Evolutionary conservation across 441 rosid genomes (phyloP).

Genomic region (Gossypium schwendimanii): DNA sequence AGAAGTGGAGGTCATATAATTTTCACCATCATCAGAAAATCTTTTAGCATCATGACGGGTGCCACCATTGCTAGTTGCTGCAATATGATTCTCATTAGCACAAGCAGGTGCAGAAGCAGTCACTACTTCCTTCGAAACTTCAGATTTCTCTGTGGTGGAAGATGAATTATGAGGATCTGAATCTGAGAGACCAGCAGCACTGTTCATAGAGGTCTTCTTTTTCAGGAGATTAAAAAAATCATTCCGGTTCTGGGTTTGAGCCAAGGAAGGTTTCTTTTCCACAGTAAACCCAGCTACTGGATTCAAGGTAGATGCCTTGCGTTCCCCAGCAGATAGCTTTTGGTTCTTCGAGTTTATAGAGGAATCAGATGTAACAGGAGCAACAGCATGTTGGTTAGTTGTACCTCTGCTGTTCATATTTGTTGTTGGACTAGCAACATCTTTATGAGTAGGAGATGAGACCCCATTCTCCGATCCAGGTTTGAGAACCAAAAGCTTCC

Average conservation of each 20-base stretch:
- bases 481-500: slow-evolving; percentile 79
- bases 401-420: slow-evolving; percentile 31
- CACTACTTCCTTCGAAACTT: slow-evolving; percentile 31
- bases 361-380: slow-evolving; percentile 40
- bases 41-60: slow-evolving; percentile 30
- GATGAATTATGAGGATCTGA: slow-evolving; percentile 31
- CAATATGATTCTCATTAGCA: slow-evolving; percentile 30
- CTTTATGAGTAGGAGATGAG: slow-evolving; percentile 40
- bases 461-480: slow-evolving; percentile 70
- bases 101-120: slow-evolving; percentile 33
- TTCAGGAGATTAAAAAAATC: slow-evolving; percentile 68
- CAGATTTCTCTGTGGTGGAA: slow-evolving; percentile 36
- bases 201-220: slow-evolving; percentile 45
- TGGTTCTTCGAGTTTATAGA: slow-evolving; percentile 40
- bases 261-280: slow-evolving; percentile 57
- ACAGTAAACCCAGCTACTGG: slow-evolving; percentile 33
- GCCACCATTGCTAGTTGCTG: slow-evolving; percentile 38
- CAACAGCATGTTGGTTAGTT: slow-evolving; percentile 34
- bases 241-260: slow-evolving; percentile 70
- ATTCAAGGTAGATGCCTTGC: slow-evolving; percentile 31
- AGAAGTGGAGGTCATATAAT: slow-evolving; percentile 16
- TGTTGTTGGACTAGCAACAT: slow-evolving; percentile 42
- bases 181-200: slow-evolving; percentile 32
- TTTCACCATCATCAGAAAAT: slow-evolving; percentile 31
- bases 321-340: slow-evolving; percentile 35